Percentiles rank a stretch among this genome's conserved stretches.
These are phyloP conservation scores for Gossypium schwendimanii DNA, from an alignment of 441 rosid species.

Conservation along the genomic window DNA sequence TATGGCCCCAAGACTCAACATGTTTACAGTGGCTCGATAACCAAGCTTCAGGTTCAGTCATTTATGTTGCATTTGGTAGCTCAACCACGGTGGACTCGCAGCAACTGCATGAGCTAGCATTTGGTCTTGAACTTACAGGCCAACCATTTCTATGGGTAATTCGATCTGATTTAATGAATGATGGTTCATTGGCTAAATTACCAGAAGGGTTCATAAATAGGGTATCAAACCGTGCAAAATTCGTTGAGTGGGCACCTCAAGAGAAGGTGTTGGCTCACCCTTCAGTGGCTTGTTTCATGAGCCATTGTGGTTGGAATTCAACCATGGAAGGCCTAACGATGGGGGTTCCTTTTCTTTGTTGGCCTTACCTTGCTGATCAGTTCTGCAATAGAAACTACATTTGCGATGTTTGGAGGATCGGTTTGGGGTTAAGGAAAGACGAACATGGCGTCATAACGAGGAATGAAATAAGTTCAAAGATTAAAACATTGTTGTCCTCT, in stretches of 20 bases:
- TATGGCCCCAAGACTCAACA: conserved; percentile 16
- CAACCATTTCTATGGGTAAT: conserved; percentile 31
- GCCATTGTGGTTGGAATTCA: conserved; percentile 39
- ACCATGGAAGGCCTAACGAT: conserved; percentile 16
- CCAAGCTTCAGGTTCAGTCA: conserved; percentile 18
- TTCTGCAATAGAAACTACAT: conserved; percentile 16
- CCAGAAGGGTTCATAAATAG: conserved; percentile 13
- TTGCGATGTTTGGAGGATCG: conserved; percentile 22
- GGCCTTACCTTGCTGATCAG: conserved; percentile 23
- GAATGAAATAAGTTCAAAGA: conserved; percentile 14
- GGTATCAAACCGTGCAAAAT: conserved; percentile 11
- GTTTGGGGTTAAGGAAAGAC: neutral
- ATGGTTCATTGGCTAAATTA: neutral
- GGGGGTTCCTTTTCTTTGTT: conserved; percentile 24
- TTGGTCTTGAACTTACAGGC: conserved; percentile 16
- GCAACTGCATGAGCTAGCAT: conserved; percentile 29
- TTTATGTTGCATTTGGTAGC: conserved; percentile 33
- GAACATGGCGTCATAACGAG: conserved; percentile 6
- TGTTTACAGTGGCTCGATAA: conserved; percentile 27
- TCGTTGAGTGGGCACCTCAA: conserved; percentile 32
- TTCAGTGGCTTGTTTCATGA: conserved; percentile 29
- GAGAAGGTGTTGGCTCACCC: conserved; percentile 28
- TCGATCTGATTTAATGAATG: neutral
- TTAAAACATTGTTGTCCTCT: neutral
- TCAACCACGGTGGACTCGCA: conserved; percentile 6